These are phyloP conservation scores for Yamadazyma atmosphaerica DNA, from an alignment of 1,139 yeast species.

Conservation along the genomic window DNA sequence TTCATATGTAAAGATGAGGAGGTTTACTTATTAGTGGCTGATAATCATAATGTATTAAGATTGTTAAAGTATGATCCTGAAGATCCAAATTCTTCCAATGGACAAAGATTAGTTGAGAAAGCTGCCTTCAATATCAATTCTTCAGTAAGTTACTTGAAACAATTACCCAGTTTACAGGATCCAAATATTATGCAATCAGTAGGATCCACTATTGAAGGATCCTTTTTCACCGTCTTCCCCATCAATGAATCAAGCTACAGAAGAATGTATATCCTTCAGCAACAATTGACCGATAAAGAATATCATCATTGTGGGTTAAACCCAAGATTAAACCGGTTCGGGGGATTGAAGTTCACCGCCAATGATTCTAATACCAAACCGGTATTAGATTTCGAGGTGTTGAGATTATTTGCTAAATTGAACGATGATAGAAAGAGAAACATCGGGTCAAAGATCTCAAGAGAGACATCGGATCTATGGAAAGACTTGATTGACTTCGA, in stretches of 20 bases:
- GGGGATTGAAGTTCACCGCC: constrained; percentile 41
- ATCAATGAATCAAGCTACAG: constrained; percentile 74
- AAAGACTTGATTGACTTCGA: constrained; percentile 62
- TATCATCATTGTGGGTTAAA: constrained; percentile 77
- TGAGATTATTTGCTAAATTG: constrained; percentile 52
- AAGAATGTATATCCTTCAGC: constrained; percentile 81
- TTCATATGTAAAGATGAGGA: constrained; percentile 73
- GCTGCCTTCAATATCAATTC: constrained; percentile 73
- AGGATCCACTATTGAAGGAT: constrained; percentile 80
- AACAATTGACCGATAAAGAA: constrained; percentile 78
- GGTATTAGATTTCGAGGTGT: constrained; percentile 59
- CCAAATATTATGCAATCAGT: constrained; percentile 51
- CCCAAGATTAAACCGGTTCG: constrained; percentile 68
- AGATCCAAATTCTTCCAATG: constrained; percentile 79
- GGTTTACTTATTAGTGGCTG: constrained; percentile 67
- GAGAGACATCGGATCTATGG: constrained; percentile 60
- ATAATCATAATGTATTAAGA: constrained; percentile 68
- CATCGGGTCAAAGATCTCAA: constrained; percentile 57
- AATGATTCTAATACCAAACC: constrained; percentile 50
- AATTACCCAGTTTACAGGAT: constrained; percentile 48
- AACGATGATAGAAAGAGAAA: constrained; percentile 57
- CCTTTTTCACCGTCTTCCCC: constrained; percentile 73
- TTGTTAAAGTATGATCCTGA: constrained; percentile 89
- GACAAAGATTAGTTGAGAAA: constrained; percentile 70
- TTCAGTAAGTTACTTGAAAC: constrained; percentile 56